Evolutionary conservation across 202 grass and related monocot genomes (phyloP).

Genomic region (Brachypodium distachyon): DNA sequence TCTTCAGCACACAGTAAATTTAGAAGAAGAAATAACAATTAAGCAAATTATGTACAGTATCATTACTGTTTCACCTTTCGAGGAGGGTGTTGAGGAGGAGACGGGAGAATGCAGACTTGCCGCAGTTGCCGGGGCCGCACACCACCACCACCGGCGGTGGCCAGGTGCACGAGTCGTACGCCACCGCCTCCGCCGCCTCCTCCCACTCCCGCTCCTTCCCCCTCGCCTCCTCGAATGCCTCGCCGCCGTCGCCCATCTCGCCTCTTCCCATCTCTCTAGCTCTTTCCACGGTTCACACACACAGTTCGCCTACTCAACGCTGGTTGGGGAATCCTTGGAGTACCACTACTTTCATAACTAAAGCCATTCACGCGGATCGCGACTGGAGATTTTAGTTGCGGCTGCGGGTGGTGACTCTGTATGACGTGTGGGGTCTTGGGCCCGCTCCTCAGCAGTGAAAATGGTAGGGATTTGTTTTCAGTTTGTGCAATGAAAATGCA

Average conservation of each 20-base stretch:
- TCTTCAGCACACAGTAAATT: neutral
- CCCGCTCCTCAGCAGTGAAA: no score
- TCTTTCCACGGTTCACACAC: neutral
- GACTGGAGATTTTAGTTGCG: no score
- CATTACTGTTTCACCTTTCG: constrained; percentile 19
- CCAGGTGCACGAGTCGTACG: constrained; percentile 58
- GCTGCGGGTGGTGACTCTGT: no score
- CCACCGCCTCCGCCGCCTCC: constrained; percentile 38
- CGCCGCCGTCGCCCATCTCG: neutral
- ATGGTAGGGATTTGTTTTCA: no score
- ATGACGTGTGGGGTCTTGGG: no score
- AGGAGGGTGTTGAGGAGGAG: constrained; percentile 64
- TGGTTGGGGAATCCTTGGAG: no score
- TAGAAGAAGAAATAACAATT: neutral
- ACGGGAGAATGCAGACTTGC: constrained; percentile 67
- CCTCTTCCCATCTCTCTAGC: neutral
- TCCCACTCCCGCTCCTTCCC: constrained; percentile 30
- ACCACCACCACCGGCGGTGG: constrained; percentile 54
- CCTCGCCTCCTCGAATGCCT: neutral
- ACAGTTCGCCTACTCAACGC: neutral
- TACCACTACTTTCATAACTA: no score
- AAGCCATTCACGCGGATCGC: no score
- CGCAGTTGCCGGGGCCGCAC: constrained; percentile 61
- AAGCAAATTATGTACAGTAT: neutral
- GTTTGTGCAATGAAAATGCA: no score